Conservation (phyloP, 805 yeast species). For the Saccharomycopsis sp. region DNA sequence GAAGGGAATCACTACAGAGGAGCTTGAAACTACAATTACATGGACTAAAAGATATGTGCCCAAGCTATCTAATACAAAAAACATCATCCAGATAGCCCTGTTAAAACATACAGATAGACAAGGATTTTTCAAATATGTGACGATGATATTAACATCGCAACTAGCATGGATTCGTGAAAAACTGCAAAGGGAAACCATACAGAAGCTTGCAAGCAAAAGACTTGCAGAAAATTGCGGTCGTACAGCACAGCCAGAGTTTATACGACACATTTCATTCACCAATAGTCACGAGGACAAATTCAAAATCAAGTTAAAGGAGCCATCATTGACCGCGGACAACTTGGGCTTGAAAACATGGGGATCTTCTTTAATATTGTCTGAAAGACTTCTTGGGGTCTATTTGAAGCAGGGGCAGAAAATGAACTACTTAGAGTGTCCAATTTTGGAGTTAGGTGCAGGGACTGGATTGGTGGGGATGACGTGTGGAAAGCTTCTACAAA, state of each 20-base stretch:
- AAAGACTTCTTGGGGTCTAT: conserved; percentile 37
- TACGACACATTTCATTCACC: conserved; percentile 49
- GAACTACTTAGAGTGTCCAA: conserved; percentile 19
- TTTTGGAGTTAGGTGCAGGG: conserved; percentile 88
- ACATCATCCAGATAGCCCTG: conserved; percentile 28
- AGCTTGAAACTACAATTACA: conserved; percentile 27
- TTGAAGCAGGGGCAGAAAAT: conserved; percentile 12
- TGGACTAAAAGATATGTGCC: conserved; percentile 40
- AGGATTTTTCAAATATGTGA: conserved; percentile 42
- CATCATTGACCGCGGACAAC: conserved; percentile 79
- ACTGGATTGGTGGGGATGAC: conserved; percentile 87
- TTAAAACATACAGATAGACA: conserved; percentile 23
- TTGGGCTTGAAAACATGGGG: conserved; percentile 97
- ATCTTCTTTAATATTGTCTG: conserved; percentile 66
- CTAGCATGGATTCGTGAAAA: conserved; percentile 40
- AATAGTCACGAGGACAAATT: conserved; percentile 18
- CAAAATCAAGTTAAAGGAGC: conserved; percentile 55
- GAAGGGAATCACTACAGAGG: conserved; percentile 29
- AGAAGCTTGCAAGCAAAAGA: conserved; percentile 53
- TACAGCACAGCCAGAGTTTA: conserved; percentile 69
- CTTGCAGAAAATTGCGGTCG: conserved; percentile 81
- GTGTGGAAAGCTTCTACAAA: conserved; percentile 44
- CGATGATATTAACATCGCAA: conserved; percentile 43
- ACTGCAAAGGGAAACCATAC: conserved; percentile 32
- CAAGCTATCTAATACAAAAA: conserved; percentile 25